A percentile compares a stretch with the other conserved stretches of the same genome.
These are phyloP conservation scores for Solanum sitiens DNA, from an alignment of 257 asterid genomes.

Conservation along the genomic window DNA sequence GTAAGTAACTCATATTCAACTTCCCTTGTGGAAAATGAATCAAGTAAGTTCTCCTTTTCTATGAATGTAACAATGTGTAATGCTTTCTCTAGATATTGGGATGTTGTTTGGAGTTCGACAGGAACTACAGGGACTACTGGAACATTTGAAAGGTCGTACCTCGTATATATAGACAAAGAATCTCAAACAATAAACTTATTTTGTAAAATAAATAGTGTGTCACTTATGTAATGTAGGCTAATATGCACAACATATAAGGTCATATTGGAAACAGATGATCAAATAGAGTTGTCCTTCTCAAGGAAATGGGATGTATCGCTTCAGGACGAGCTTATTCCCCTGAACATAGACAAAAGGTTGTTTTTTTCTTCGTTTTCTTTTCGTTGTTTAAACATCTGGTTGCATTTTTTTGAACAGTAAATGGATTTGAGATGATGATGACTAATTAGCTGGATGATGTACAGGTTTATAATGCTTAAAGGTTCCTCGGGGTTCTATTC, in stretches of 20 bases:
- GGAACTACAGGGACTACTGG: conserved; percentile 32
- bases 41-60: neutral
- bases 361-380: neutral
- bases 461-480: conserved; percentile 65
- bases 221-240: conserved; percentile 28
- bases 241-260: conserved; percentile 50
- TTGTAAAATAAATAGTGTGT: neutral
- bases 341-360: conserved; percentile 61
- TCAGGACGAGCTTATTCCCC: conserved; percentile 49
- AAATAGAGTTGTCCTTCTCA: conserved; percentile 67
- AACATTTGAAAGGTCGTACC: conserved; percentile 35
- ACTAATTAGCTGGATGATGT: conserved; percentile 4
- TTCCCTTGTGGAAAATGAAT: neutral
- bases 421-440: neutral
- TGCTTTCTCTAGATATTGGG: conserved; percentile 41
- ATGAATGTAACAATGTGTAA: neutral
- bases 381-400: neutral
- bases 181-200: neutral
- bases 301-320: conserved; percentile 75
- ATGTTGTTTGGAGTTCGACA: conserved; percentile 42
- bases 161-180: neutral
- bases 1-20: conserved; percentile 8
- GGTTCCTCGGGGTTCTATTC: conserved; percentile 71
- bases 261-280: conserved; percentile 54
- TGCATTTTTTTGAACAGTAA: neutral